Conservation (phyloP, 2,329 filamentous ascomycete genomes). For the Phialophora macrospora region DNA sequence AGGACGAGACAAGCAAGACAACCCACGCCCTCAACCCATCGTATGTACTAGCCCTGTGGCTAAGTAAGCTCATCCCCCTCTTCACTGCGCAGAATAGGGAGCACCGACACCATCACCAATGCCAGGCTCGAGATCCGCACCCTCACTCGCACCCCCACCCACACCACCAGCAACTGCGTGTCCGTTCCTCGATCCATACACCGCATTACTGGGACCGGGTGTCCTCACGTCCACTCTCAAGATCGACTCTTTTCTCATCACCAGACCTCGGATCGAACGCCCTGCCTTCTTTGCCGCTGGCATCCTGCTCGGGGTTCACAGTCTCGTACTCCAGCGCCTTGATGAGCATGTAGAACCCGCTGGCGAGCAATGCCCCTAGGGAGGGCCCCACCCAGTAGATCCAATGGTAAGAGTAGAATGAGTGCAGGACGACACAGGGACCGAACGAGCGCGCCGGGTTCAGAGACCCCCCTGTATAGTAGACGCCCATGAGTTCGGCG, state of each 20-base stretch:
- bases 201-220: background rate
- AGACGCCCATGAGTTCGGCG: constrained; percentile 46
- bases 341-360: constrained; percentile 55
- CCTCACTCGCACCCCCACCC: too few species aligned
- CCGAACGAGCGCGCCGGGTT: constrained; percentile 56
- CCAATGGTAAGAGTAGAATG: constrained; percentile 54
- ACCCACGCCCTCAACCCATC: background rate
- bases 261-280: constrained; percentile 6
- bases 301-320: constrained; percentile 53
- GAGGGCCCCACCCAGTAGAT: constrained; percentile 47
- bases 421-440: constrained; percentile 51
- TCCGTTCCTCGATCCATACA: background rate
- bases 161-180: background rate
- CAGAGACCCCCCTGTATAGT: constrained; percentile 54
- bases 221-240: background rate
- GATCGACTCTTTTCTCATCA: background rate
- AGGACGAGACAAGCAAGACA: background rate
- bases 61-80: background rate
- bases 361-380: constrained; percentile 53
- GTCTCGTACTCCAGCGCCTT: constrained; percentile 51
- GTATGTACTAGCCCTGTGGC: background rate
- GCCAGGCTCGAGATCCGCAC: background rate
- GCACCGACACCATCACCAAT: background rate
- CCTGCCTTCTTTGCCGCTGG: background rate
- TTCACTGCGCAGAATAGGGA: background rate